phyloP scores from a whole-genome alignment of 306 rosid species.

The Lablab purpureus region DNA sequence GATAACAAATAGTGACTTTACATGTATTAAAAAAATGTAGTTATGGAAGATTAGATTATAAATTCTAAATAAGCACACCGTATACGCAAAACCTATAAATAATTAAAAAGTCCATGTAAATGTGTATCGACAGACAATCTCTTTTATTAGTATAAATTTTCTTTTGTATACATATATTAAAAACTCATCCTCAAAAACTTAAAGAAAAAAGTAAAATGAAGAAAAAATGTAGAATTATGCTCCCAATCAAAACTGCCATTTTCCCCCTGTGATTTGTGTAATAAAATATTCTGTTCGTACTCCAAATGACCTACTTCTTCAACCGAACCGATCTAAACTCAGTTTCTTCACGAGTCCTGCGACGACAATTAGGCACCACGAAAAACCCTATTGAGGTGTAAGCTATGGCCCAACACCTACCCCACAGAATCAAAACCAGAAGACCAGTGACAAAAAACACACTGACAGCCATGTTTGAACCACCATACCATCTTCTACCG shows the following conservation, averaged over 20 bases:
- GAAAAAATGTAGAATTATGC: neutral
- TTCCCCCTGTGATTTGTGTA: neutral
- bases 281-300: too few species aligned
- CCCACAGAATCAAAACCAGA: constrained; percentile 42
- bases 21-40: too few species aligned
- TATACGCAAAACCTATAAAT: too few species aligned
- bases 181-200: neutral
- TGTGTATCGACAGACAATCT: neutral
- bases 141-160: neutral
- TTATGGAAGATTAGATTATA: too few species aligned
- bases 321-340: constrained; percentile 15
- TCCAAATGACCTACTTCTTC: constrained; percentile 24
- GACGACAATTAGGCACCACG: constrained; percentile 30
- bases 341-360: neutral
- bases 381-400: constrained; percentile 45
- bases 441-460: constrained; percentile 30
- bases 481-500: neutral
- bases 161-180: too few species aligned
- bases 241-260: neutral
- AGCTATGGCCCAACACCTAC: constrained; percentile 45
- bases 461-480: neutral
- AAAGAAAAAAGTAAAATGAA: neutral
- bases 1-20: too few species aligned
- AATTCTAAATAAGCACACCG: too few species aligned
- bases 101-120: too few species aligned